phyloP scores from a whole-genome alignment of 495 filamentous ascomycete species.

The Immersiella caudata region DNA sequence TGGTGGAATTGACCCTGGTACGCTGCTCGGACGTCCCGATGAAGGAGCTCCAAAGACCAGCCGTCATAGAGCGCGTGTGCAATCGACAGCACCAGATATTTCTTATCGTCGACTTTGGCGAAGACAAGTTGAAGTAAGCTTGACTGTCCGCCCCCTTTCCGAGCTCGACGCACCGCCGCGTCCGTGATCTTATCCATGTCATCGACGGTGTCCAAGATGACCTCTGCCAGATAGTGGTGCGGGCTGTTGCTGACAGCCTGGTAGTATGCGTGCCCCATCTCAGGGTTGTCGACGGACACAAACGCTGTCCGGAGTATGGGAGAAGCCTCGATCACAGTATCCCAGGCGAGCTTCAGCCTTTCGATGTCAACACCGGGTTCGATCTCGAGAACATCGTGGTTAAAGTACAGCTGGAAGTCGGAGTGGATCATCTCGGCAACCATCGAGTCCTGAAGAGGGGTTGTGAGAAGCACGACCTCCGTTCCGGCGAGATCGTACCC shows the following conservation, averaged over 20 bases:
- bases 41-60: conserved; percentile 67
- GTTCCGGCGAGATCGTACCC: conserved; percentile 34
- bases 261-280: conserved; percentile 59
- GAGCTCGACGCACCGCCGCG: conserved; percentile 35
- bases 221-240: conserved; percentile 18
- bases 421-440: conserved; percentile 73
- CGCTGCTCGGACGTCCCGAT: conserved; percentile 63
- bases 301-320: conserved; percentile 80
- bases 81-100: conserved; percentile 67
- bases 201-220: conserved; percentile 25
- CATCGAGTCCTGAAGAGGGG: conserved; percentile 83
- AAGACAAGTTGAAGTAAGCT: conserved; percentile 48
- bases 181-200: conserved; percentile 35
- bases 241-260: conserved; percentile 59
- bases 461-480: conserved; percentile 62
- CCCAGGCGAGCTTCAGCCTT: conserved; percentile 63
- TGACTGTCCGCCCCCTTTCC: conserved; percentile 26
- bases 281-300: conserved; percentile 59
- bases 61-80: conserved; percentile 83
- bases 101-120: conserved; percentile 35
- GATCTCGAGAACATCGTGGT: conserved; percentile 69
- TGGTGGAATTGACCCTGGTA: conserved; percentile 49
- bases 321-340: conserved; percentile 54
- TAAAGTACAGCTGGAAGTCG: conserved; percentile 72
- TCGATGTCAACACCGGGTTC: conserved; percentile 49